Evolutionary conservation across 345 rosid species (phyloP).

Genomic region (Iberis pinnata): DNA sequence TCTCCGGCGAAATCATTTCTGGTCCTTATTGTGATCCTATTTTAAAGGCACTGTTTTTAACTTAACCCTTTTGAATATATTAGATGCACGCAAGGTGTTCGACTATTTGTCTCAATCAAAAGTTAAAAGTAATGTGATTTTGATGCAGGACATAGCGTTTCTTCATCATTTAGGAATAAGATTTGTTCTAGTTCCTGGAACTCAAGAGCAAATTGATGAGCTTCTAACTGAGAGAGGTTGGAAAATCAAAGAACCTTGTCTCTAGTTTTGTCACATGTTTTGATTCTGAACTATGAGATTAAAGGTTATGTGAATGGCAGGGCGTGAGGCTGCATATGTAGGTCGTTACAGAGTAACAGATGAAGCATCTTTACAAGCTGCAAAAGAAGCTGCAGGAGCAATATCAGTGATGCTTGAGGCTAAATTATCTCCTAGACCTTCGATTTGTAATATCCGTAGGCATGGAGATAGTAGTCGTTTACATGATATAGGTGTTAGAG

Average conservation of each 20-base stretch:
- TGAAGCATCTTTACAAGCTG: constrained; percentile 68
- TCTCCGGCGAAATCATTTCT: constrained; percentile 69
- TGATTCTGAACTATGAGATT: neutral
- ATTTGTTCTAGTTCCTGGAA: constrained; percentile 87
- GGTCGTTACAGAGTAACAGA: constrained; percentile 88
- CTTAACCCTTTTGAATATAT: neutral
- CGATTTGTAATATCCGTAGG: constrained; percentile 74
- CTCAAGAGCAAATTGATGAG: constrained; percentile 71
- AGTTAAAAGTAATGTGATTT: neutral
- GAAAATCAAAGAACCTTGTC: neutral
- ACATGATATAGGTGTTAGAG: constrained; percentile 95
- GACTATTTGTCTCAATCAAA: constrained; percentile 8
- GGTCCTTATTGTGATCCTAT: constrained; percentile 60
- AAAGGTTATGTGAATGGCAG: constrained; percentile 34
- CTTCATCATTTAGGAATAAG: constrained; percentile 87
- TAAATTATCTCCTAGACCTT: constrained; percentile 92
- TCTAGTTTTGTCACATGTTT: neutral
- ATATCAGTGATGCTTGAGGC: constrained; percentile 87
- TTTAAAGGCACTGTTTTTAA: constrained; percentile 48
- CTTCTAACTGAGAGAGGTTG: constrained; percentile 79
- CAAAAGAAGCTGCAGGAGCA: constrained; percentile 92
- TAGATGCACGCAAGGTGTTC: constrained; percentile 17
- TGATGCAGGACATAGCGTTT: constrained; percentile 86
- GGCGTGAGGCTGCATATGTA: constrained; percentile 53
- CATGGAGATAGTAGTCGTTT: constrained; percentile 85